Percentiles rank a stretch among this genome's conserved stretches.
Conservation (phyloP, 2,329 filamentous ascomycete genomes). For the Basipetospora chlamydospora region DNA sequence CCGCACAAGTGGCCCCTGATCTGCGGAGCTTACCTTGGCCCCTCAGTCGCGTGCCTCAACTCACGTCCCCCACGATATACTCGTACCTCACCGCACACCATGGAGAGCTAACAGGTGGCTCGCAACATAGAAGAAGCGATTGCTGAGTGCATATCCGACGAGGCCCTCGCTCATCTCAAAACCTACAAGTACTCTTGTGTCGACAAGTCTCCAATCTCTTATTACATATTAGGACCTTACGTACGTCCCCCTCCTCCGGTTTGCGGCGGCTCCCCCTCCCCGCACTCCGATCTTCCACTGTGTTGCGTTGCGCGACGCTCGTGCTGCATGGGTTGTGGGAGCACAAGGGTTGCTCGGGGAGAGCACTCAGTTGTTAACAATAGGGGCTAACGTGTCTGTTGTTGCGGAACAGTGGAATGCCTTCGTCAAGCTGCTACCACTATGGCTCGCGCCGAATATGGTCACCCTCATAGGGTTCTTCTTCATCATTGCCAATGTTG, state of each 20-base stretch:
- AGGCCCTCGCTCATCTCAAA: conserved; percentile 80
- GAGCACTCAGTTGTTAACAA: conserved; percentile 1
- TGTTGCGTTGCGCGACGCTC: background rate
- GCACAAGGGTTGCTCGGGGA: too few species aligned
- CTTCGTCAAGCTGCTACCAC: conserved; percentile 75
- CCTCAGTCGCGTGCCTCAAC: too few species aligned
- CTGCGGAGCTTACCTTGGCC: too few species aligned
- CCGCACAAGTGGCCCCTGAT: too few species aligned
- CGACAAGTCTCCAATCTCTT: conserved; percentile 85
- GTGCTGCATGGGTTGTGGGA: too few species aligned
- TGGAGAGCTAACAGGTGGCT: background rate
- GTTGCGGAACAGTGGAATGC: conserved; percentile 68
- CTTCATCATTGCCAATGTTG: conserved; percentile 81
- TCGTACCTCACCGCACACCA: too few species aligned
- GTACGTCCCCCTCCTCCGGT: conserved; percentile 44
- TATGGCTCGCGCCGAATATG: conserved; percentile 98
- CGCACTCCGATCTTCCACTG: background rate
- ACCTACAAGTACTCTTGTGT: conserved; percentile 96
- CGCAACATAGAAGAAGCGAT: background rate
- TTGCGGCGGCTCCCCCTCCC: conserved; percentile 5
- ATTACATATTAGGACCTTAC: conserved; percentile 89
- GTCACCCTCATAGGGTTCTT: conserved; percentile 90
- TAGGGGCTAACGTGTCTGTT: conserved; percentile 7
- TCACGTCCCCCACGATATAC: too few species aligned
- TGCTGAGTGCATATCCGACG: conserved; percentile 51